Evolutionary conservation across 2,329 filamentous ascomycete species (phyloP), one percentile per base, ranked within the genome.

Genomic region (Periglandula ipomoeae): DNA sequence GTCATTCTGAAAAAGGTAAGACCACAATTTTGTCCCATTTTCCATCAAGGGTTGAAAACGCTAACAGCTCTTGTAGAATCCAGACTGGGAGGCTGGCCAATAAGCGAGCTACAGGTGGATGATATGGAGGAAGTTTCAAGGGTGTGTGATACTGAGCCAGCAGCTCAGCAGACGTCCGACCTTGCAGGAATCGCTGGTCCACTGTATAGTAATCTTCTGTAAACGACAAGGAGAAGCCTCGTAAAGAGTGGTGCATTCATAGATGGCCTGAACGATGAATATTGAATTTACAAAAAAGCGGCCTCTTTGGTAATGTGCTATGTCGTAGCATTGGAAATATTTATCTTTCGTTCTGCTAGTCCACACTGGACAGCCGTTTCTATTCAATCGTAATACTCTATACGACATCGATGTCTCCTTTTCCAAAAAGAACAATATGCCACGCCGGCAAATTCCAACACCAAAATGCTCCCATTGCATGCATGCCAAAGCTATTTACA

Each of bases 1-100:
- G 91, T 96, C 49, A 97, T 98, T 67, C 74, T 98, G 68, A 85
- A 86, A 76, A 97, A 97, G 89, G 91, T 95, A 77, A 70, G 79
- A 56, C 26, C 30, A 24, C 13, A 19, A 23, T 19, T 13, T 19
- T 45, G 3, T 7, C 7, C n/a, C 22, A n/a, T n/a, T n/a, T 10
- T 20, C 20, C 24, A 11, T 44, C 41, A 30, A 20, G 19, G 24
- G 17, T 17, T 11, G 22, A 41, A 32, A 15, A 22, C 13, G 42
- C 55, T 61, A 52, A 62, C 53, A 32, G n/a, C 35, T 6, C 17
- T 23, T 37, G 22, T 23, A 70, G 67, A 70, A 70, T 55, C 67
- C 67, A 4, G 64, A 69, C 19, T 70, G 66, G 67, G 59, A 68
- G 49, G 64, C 56, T 19, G 66, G 65, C 48, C 62, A 69, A 64